phyloP scores from a whole-genome alignment of 306 rosid genomes.

The Medicago lupulina region DNA sequence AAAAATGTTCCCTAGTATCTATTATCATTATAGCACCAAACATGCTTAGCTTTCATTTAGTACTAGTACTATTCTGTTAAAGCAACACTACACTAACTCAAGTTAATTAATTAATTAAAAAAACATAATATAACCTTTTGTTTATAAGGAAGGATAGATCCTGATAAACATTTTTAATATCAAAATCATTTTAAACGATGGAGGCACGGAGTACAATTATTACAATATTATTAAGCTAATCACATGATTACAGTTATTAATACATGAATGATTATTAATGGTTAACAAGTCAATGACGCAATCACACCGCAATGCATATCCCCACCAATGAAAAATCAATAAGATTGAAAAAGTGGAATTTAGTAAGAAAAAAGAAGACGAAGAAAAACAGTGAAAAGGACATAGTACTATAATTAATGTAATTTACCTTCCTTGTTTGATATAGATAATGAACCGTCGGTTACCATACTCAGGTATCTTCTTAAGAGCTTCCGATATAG shows the following conservation, averaged over 20 bases:
- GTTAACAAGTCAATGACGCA: conserved; percentile 47
- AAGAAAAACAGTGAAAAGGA: not conserved
- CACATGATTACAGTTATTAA: conserved; percentile 42
- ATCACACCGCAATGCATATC: conserved; percentile 24
- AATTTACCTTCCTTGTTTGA: conserved; percentile 93
- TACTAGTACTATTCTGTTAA: too few relatives aligned
- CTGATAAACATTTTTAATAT: not conserved
- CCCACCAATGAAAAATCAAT: conserved; percentile 4
- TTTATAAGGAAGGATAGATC: not conserved
- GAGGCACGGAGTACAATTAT: too few relatives aligned
- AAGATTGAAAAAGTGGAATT: not conserved
- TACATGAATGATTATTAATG: conserved; percentile 33
- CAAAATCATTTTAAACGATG: too few relatives aligned
- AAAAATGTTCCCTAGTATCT: too few relatives aligned
- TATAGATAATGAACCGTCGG: conserved; percentile 71
- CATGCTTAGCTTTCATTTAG: too few relatives aligned
- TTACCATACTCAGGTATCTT: conserved; percentile 62
- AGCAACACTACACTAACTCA: not conserved
- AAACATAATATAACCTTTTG: not conserved
- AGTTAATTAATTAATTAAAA: not conserved
- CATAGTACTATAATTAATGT: not conserved
- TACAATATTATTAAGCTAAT: not conserved
- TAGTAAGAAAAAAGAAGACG: not conserved
- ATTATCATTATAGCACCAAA: too few relatives aligned
- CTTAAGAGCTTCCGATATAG: conserved; percentile 81